Percentiles rank a stretch among this genome's conserved stretches.
phyloP scores from a whole-genome alignment of 768 basidiomycete genomes.

The Suillus decipiens region DNA sequence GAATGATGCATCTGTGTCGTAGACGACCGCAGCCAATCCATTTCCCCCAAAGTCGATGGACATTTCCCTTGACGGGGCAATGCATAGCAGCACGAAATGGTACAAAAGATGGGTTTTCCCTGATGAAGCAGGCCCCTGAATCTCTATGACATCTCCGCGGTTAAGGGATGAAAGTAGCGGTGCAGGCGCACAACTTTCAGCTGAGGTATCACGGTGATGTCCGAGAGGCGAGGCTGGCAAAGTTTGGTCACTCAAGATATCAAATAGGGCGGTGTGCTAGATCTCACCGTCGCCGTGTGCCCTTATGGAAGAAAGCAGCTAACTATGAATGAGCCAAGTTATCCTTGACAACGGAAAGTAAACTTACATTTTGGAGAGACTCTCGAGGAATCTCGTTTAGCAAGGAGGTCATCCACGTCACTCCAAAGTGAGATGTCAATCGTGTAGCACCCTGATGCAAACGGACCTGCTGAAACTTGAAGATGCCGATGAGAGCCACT shows the following conservation, averaged over 20 bases:
- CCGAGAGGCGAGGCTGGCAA: conserved; percentile 32
- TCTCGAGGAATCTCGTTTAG: conserved; percentile 37
- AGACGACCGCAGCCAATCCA: conserved; percentile 63
- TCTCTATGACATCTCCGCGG: conserved; percentile 68
- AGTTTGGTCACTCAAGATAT: conserved; percentile 6
- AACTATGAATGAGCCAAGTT: conserved; percentile 16
- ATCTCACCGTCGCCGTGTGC: conserved; percentile 42
- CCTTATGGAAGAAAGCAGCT: conserved; percentile 48
- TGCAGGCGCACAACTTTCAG: conserved; percentile 30
- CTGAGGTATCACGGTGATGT: conserved; percentile 25
- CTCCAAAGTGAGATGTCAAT: background rate
- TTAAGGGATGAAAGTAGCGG: conserved; percentile 33
- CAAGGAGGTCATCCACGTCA: conserved; percentile 2
- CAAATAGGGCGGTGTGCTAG: conserved; percentile 9
- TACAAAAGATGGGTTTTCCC: conserved; percentile 84
- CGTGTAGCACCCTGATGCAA: background rate
- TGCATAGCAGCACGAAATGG: conserved; percentile 57
- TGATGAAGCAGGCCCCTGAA: conserved; percentile 72
- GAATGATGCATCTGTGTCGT: conserved; percentile 73
- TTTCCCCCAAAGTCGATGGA: conserved; percentile 52
- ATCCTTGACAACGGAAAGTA: background rate
- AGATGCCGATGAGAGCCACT: background rate
- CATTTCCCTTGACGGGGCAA: conserved; percentile 44
- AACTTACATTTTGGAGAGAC: conserved; percentile 36
- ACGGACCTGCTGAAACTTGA: background rate